Base-by-base conservation (phyloP, 352 stramenopile species). In the Phytophthora sansomeana region DNA sequence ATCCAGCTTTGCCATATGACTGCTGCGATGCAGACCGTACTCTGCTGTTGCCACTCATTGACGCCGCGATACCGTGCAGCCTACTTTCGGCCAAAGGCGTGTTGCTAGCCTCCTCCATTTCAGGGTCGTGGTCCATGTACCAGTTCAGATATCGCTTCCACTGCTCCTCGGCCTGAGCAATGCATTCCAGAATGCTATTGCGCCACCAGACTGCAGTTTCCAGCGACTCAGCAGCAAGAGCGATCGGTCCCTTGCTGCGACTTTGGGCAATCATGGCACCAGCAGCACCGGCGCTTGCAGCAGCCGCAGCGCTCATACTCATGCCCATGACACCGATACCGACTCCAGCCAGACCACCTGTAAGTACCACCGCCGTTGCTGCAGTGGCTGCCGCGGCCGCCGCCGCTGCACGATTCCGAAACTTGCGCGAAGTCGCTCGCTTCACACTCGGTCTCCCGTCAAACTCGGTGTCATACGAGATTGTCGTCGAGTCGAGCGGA, bases 131-230 rank as follows among this genome's bases (percentile, higher is more conserved):
- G 49, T 92, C 85, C 78, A 95, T 90, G 61, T 95, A 95, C 87
- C 87, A 95, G 30, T 90, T 87, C 16, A 95, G 54, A 43, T 95
- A 95, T 30, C 84, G 85, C 32, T 91, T 91, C 87, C 87, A 95
- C 63, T 93, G 85, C 58, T 92, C 82, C 69, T 95, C 87, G 0
- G 87, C 85, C 58, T 95, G 87, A 0, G 84, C 82, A 59, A 95
- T 90, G 41, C 87, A 95, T 56, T 95, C 87, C 0, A 93, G 44
- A 49, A 95, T 92, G 55, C 87, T 93, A 41, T 92, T 93, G 26
- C 87, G 82, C 87, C 87, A 95, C 87, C 87, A 95, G 9, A 87
- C 79, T 13, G 87, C 87, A 41, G 85, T 93, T 72, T 95, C 87
- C 0, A 93, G 57, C 3, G 87, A 95, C 63, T 95, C 87, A 5